Percentiles rank a stretch among this genome's conserved stretches.
Conservation (phyloP, 345 rosid genomes). For the Gossypium herbaceum region DNA sequence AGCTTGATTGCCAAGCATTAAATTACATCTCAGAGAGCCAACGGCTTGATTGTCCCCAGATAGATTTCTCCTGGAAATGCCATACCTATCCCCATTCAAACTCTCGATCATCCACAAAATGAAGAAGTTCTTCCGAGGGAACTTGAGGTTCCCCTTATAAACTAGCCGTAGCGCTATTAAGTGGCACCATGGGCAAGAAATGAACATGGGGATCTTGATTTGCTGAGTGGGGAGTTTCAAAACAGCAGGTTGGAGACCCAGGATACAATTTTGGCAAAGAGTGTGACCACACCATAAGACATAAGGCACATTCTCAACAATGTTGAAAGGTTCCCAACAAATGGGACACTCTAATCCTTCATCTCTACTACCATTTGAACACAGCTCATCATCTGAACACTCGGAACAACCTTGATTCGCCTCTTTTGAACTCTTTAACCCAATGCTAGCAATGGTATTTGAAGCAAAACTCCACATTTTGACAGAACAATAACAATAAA, state of each 20-base stretch:
- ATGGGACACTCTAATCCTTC: conserved; percentile 66
- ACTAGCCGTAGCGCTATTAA: conserved; percentile 46
- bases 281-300: conserved; percentile 75
- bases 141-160: conserved; percentile 43
- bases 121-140: conserved; percentile 61
- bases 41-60: conserved; percentile 29
- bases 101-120: conserved; percentile 74
- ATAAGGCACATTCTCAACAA: conserved; percentile 68
- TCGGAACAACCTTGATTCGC: conserved; percentile 33
- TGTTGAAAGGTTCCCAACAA: conserved; percentile 68
- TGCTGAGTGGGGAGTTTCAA: conserved; percentile 39
- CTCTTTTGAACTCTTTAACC: conserved; percentile 28
- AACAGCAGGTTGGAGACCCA: conserved; percentile 51
- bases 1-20: conserved; percentile 26
- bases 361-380: conserved; percentile 30
- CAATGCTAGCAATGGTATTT: conserved; percentile 29
- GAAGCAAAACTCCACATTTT: conserved; percentile 44
- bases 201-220: conserved; percentile 47
- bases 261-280: conserved; percentile 58
- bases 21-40: conserved; percentile 10
- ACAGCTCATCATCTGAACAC: conserved; percentile 52
- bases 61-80: conserved; percentile 2
- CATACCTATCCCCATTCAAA: conserved; percentile 45
- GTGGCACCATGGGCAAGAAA: conserved; percentile 66
- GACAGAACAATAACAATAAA: neutral